Conservation (phyloP, 441 rosid genomes). For the Daphne laureola region DNA sequence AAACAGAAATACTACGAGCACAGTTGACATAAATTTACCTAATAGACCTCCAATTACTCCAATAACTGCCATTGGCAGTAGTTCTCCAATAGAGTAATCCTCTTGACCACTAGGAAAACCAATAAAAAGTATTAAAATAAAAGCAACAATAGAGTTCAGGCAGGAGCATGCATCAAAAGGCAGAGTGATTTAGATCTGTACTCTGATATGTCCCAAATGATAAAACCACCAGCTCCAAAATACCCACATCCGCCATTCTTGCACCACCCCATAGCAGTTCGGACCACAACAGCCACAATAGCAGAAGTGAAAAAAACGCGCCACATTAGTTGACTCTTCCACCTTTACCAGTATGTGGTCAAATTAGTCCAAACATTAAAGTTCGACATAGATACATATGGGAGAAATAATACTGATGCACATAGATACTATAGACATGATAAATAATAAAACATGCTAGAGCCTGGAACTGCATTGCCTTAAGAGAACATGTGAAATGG, state of each 20-base stretch:
- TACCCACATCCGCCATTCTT: conserved; percentile 94
- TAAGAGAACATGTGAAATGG: neutral
- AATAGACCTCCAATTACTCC: conserved; percentile 92
- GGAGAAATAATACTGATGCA: neutral
- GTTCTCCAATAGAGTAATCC: conserved; percentile 84
- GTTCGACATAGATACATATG: conserved; percentile 9
- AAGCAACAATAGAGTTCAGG: conserved; percentile 15
- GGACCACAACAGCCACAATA: conserved; percentile 94
- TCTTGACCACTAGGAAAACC: conserved; percentile 75
- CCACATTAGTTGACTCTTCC: conserved; percentile 99
- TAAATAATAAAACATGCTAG: neutral
- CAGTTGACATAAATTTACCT: conserved; percentile 34
- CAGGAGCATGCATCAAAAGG: conserved; percentile 7
- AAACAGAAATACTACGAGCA: neutral
- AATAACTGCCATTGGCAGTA: conserved; percentile 93
- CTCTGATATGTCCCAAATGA: conserved; percentile 97
- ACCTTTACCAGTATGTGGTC: conserved; percentile 45
- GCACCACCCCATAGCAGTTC: conserved; percentile 97
- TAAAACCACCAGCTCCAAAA: conserved; percentile 95
- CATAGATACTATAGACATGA: neutral
- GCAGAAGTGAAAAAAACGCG: conserved; percentile 99
- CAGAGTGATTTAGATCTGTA: conserved; percentile 31
- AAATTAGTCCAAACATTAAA: conserved; percentile 14
- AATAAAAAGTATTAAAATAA: conserved; percentile 3
- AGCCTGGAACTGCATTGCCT: neutral